A percentile compares a stretch with the other conserved stretches of the same genome.
Conservation (phyloP, 2,329 filamentous ascomycete genomes). For the Diaporthe eres region DNA sequence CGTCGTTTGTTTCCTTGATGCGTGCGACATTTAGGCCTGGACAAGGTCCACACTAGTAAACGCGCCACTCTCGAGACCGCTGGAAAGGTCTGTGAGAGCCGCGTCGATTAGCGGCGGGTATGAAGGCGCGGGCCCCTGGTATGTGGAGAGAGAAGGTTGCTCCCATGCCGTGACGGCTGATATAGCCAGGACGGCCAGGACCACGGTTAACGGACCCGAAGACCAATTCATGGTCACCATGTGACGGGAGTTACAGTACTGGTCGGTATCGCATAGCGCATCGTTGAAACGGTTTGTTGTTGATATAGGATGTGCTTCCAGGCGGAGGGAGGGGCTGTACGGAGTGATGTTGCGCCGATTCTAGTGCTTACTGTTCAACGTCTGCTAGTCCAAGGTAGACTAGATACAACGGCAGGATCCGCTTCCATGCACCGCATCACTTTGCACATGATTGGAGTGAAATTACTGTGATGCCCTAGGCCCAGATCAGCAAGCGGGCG, state of each 20-base stretch:
- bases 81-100: slow-evolving; percentile 51
- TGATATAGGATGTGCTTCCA: no score
- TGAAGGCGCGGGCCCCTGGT: not conserved
- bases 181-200: not conserved
- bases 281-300: not conserved
- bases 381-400: slow-evolving; percentile 1
- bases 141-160: not conserved
- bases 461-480: not conserved
- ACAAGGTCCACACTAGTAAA: slow-evolving; percentile 43
- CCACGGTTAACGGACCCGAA: not conserved
- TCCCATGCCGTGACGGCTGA: not conserved
- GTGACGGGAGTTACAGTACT: not conserved
- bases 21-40: slow-evolving; percentile 44
- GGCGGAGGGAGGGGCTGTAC: not conserved
- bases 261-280: not conserved
- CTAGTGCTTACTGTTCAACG: not conserved
- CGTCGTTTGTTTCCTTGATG: slow-evolving; percentile 46
- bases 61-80: slow-evolving; percentile 48
- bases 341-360: not conserved
- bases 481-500: not conserved
- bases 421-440: not conserved
- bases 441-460: not conserved
- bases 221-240: not conserved
- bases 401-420: not conserved
- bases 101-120: slow-evolving; percentile 51